Base-by-base conservation (phyloP, 2,329 filamentous ascomycete species). In the Sarocladium oryzae region DNA sequence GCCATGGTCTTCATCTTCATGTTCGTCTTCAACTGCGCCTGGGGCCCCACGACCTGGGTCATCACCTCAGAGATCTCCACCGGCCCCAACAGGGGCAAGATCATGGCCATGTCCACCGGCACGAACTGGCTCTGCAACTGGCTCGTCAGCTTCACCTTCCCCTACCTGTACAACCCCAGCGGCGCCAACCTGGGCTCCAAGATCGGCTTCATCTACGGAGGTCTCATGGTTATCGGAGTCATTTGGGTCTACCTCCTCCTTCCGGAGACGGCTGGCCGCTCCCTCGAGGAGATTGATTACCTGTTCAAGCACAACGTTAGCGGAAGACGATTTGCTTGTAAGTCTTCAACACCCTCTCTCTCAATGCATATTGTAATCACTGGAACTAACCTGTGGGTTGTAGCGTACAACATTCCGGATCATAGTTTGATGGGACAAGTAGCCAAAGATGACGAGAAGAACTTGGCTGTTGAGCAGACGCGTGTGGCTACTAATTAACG, bases 251-350 rank as follows among this genome's bases (percentile, higher is more conserved):
- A n/a, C 28, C 54, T 57, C 20, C 54, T 48, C 26, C 35, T 57
- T 16, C 56, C 56, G 1, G 56, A 57, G 28, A 54, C 51, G 28
- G 43, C 33, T 2, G 51, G 52, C 13, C 40, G 41, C 33, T 49
- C 52, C 2, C 28, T 56, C 38, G 54, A 56, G 23, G 54, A 54
- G 38, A 53, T 56, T 46, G 54, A 56, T 20, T 24, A 15, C 21
- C n/a, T 43, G 40, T 43, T 43, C 40, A 74, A 79, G 64, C 86
- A 88, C 57, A 84, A 85, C 2, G 63, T 64, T 1, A 60, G 66
- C 53, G 72, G 72, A 4, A 71, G 71, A 52, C 57, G 56, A 30
- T 69, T 40, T 36, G 52, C 52, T 43, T 43, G 51, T 41, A 41
- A 51, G 49, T 37, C 10, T 16, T n/a, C n/a, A 6, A 6, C n/a